Base-by-base conservation (phyloP, 2,329 filamentous ascomycete genomes). In the Diaporthe citrichinensis region DNA sequence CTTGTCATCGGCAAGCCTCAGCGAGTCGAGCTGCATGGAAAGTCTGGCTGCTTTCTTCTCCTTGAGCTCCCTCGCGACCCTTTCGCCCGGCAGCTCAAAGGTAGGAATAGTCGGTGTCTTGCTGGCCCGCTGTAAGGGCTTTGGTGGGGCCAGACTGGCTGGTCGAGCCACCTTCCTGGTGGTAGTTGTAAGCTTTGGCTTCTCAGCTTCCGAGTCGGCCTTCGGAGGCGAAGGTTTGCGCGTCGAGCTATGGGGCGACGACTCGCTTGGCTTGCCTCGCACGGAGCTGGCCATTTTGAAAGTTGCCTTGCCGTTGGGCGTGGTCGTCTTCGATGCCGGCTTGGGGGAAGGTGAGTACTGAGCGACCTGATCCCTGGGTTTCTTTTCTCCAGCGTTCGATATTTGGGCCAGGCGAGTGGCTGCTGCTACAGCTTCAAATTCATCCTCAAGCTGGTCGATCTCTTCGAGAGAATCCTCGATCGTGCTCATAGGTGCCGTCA, bases 381-480 rank as follows among this genome's bases (percentile, higher is more conserved):
- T 72, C 46, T 61, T 58, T 7, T 28, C 68, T 17, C 61, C 25
- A 7, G 36, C 1, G 28, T 71, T 55, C 44, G 46, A 46, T 20
- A 76, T 51, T 8, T 65, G 68, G 46, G 58, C 49, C 74, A 77
- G 4, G 51, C 75, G 72, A 25, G 76, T 62, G 25, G 76, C 74
- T 46, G 74, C 71, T 31, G 62, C 44, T 10, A 91, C 84, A 2
- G 87, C 89, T 78, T 93, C 91, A 14, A 92, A 85, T 68, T 92
- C 86, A 44, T 93, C 91, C 78, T 93, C 90, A 23, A 93, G 85
- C 76, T 86, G 85, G 79, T 93, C 91, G 28, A 93, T 84, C 77
- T 90, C 90, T 80, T 92, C 91, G 12, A 93, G 84, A 2, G 91
- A 92, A 80, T 92, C 91, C 80, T 93, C 91, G 68, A 93, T 92